Base-by-base conservation (phyloP, 2,329 filamentous ascomycete genomes). In the Aspergillus ibericus region DNA sequence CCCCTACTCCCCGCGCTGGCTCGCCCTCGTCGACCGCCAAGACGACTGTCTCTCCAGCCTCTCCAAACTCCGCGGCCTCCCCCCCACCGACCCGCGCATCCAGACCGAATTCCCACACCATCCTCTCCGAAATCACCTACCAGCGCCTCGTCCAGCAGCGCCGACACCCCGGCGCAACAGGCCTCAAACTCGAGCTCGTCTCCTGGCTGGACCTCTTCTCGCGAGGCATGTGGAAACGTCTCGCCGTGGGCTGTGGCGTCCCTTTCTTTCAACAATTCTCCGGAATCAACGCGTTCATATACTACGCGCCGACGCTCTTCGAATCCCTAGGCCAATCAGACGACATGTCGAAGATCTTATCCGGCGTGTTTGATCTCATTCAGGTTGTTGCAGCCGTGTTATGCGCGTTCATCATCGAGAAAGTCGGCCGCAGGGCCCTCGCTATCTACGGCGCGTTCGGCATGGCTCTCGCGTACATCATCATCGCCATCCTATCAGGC, bases 261-360 rank as follows among this genome's bases (percentile, higher is more conserved):
- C 48, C 15, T 0, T 34, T 54, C 22, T 44, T 29, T 4, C 51
- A 48, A 27, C 27, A 53, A 4, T 34, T 34, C 4, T 29, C n/a
- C 47, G 72, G 70, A 4, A 72, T 83, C 12, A 82, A 82, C 78
- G 74, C 81, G 16, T 81, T 78, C 65, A 79, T 82, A 59, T 79
- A 82, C 76, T 88, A 90, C 63, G 85, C 86, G 0, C 88, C 88
- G 0, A 62, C 59, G 0, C 61, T 68, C 1, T 68, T 67, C 10
- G 29, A 49, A 18, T 63, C 62, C 1, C 59, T 82, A 81, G 60
- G 89, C 89, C 67, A 91, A 67, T 80, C 29, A 76, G 83, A 32
- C 80, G 89, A 44, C 87, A 90, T 72, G 83, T 88, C 7, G 87
- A 87, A 4, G 86, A 87, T 58, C 81, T 90, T 66, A 87, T 91